A percentile compares a stretch with the other conserved stretches of the same genome.
phyloP scores from a whole-genome alignment of 345 rosid species.

The Eutrema japonicum region DNA sequence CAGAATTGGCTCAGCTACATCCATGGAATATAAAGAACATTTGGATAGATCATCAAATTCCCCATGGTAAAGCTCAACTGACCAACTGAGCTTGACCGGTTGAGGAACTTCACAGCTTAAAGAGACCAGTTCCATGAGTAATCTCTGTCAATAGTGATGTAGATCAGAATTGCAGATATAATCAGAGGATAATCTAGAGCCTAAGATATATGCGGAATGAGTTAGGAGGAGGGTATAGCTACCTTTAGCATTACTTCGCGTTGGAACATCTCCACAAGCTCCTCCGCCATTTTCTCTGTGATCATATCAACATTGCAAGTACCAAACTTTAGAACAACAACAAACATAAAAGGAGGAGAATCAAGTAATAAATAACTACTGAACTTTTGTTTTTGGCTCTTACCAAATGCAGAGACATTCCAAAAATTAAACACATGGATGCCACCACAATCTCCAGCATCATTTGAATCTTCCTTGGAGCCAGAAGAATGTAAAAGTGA shows the following conservation, averaged over 20 bases:
- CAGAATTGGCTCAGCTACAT: conserved; percentile 50
- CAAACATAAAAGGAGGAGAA: conserved; percentile 10
- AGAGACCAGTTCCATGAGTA: conserved; percentile 61
- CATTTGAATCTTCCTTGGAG: conserved; percentile 53
- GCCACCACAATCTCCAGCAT: conserved; percentile 79
- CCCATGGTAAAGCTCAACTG: conserved; percentile 73
- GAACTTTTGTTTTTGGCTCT: neutral
- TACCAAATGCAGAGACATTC: conserved; percentile 70
- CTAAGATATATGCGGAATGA: neutral
- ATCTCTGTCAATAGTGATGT: conserved; percentile 52
- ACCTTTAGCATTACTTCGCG: conserved; percentile 82
- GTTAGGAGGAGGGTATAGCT: conserved; percentile 42
- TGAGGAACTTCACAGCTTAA: conserved; percentile 54
- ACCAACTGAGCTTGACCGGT: conserved; percentile 53
- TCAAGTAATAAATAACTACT: neutral
- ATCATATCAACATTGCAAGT: conserved; percentile 25
- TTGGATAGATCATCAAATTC: conserved; percentile 64
- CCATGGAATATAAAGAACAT: conserved; percentile 58
- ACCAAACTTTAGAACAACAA: conserved; percentile 18
- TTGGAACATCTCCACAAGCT: conserved; percentile 76
- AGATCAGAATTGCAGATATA: conserved; percentile 13
- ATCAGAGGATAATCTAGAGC: conserved; percentile 9
- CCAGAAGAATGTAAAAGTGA: conserved; percentile 68
- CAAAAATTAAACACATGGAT: conserved; percentile 66
- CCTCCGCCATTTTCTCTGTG: conserved; percentile 75